phyloP scores from a whole-genome alignment of 2,329 filamentous ascomycete species.

The Monosporascus sp. region DNA sequence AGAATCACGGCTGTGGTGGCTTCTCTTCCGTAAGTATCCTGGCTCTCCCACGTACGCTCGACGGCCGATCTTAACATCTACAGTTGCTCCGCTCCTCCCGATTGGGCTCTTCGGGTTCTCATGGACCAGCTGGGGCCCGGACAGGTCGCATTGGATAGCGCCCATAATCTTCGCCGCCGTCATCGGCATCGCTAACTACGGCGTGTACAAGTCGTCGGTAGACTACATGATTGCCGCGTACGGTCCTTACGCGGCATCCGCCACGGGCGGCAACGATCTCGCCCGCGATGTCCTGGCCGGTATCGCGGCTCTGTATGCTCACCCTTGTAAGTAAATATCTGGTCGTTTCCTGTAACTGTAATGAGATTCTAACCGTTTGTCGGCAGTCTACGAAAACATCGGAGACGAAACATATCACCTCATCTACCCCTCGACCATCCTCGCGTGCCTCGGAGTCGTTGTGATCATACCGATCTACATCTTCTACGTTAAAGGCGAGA shows the following conservation, averaged over 20 bases:
- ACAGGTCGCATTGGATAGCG: constrained; percentile 62
- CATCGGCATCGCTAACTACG: constrained; percentile 69
- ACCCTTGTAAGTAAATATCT: too few species aligned
- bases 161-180: constrained; percentile 60
- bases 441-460: constrained; percentile 42
- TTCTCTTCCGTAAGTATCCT: constrained; percentile 37
- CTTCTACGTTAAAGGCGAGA: constrained; percentile 50
- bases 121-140: constrained; percentile 53
- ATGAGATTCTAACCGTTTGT: too few species aligned
- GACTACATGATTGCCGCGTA: constrained; percentile 75
- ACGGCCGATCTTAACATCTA: too few species aligned
- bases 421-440: constrained; percentile 43
- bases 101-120: constrained; percentile 68
- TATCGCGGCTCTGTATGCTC: constrained; percentile 28
- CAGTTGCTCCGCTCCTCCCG: constrained; percentile 48
- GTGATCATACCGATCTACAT: constrained; percentile 48
- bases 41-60: constrained; percentile 50
- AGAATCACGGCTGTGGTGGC: too few species aligned
- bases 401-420: too few species aligned
- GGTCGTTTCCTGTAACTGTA: too few species aligned
- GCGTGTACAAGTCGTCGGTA: constrained; percentile 71
- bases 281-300: constrained; percentile 69
- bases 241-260: constrained; percentile 67
- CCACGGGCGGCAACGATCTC: constrained; percentile 72
- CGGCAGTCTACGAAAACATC: too few species aligned